A percentile compares a stretch with the other conserved stretches of the same genome.
These are phyloP conservation scores for Chionographis japonica DNA, from an alignment of 106 monocot species.

Conservation along the genomic window DNA sequence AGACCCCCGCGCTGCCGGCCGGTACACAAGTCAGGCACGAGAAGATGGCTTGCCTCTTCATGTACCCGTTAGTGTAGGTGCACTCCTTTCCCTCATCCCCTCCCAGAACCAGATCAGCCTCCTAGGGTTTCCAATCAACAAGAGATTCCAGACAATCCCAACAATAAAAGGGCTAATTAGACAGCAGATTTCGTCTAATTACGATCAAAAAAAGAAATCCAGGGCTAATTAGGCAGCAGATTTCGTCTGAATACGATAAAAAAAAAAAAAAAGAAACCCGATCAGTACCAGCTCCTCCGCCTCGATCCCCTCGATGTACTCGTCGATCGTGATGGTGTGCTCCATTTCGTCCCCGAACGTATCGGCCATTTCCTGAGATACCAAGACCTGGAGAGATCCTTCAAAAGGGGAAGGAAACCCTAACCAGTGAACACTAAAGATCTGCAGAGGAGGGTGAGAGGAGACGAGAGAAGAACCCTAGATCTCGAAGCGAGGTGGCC, in stretches of 20 bases:
- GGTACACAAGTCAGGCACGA: constrained; percentile 95
- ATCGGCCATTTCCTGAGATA: constrained; percentile 39
- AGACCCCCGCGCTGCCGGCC: constrained; percentile 70
- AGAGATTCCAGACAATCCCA: background rate
- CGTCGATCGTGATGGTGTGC: constrained; percentile 65
- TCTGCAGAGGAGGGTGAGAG: too few species aligned
- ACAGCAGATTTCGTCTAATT: background rate
- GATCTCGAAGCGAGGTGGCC: too few species aligned
- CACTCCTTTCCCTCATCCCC: constrained; percentile 97
- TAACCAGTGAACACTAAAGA: background rate
- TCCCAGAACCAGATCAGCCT: constrained; percentile 93
- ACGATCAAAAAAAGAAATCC: background rate
- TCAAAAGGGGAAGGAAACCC: background rate
- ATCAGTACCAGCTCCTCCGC: constrained; percentile 70
- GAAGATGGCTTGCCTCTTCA: constrained; percentile 96
- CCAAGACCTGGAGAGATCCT: too few species aligned
- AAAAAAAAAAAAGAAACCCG: background rate
- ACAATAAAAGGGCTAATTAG: background rate
- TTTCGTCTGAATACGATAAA: background rate
- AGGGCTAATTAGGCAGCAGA: background rate
- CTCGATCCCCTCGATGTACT: constrained; percentile 84
- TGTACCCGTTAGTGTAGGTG: constrained; percentile 77
- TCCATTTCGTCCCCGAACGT: constrained; percentile 80
- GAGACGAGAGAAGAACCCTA: too few species aligned
- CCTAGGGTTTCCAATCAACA: constrained; percentile 49